These are phyloP conservation scores for Hericium coralloides DNA, from an alignment of 768 basidiomycete species.

Conservation along the genomic window DNA sequence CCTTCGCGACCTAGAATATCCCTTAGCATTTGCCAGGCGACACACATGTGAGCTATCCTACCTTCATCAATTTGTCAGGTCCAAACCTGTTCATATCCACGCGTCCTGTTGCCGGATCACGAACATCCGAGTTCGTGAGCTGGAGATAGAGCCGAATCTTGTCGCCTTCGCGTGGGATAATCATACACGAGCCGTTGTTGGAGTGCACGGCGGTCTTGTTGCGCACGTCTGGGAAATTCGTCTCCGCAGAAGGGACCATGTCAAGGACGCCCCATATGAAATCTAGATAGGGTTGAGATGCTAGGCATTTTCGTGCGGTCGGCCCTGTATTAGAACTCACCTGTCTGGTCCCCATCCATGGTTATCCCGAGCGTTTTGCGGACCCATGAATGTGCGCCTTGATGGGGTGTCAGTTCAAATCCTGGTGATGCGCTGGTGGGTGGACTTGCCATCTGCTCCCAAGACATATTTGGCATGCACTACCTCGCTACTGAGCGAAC, in stretches of 20 bases:
- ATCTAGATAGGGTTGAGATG: conserved; percentile 27
- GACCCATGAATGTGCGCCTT: conserved; percentile 69
- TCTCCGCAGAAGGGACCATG: conserved; percentile 29
- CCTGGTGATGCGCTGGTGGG: background rate
- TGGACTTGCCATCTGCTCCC: conserved; percentile 51
- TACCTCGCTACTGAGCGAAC: conserved; percentile 35
- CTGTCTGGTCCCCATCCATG: conserved; percentile 71
- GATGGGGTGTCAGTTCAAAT: background rate
- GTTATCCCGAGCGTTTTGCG: conserved; percentile 53
- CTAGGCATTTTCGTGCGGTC: background rate
- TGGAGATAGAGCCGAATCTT: conserved; percentile 44
- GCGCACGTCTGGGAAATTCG: conserved; percentile 48
- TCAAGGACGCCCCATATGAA: conserved; percentile 81
- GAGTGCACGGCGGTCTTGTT: conserved; percentile 42
- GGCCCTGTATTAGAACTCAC: conserved; percentile 12
- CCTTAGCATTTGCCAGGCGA: background rate
- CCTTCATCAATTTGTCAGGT: conserved; percentile 31
- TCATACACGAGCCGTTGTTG: conserved; percentile 37
- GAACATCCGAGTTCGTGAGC: conserved; percentile 30
- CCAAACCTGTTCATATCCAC: conserved; percentile 31
- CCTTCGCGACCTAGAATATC: conserved; percentile 27
- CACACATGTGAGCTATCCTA: conserved; percentile 4
- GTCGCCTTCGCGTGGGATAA: conserved; percentile 43
- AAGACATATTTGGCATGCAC: conserved; percentile 69
- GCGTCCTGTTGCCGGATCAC: conserved; percentile 30